Evolutionary conservation across 176 grass and related monocot species (phyloP).

Genomic region (Melocanna baccifera): DNA sequence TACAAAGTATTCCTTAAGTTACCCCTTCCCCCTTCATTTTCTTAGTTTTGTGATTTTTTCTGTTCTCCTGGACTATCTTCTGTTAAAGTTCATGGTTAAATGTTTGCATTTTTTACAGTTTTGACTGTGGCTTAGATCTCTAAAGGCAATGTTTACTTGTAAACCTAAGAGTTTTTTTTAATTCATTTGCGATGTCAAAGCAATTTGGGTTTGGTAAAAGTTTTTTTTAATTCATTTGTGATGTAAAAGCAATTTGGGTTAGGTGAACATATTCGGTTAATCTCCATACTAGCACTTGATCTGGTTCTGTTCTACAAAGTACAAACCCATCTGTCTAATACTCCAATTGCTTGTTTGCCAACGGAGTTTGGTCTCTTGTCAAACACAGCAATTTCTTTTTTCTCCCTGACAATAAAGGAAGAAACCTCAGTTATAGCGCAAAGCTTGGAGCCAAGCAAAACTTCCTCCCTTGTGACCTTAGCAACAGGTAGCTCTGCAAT

Average conservation of each 20-base stretch:
- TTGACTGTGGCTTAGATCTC: not conserved
- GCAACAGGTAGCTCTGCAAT: not conserved
- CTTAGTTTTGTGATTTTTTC: not conserved
- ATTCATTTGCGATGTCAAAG: not conserved
- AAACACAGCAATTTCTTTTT: not conserved
- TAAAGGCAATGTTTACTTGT: not conserved
- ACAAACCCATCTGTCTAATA: not conserved
- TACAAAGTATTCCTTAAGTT: slow-evolving; percentile 14
- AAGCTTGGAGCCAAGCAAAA: not conserved
- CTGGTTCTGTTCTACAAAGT: not conserved
- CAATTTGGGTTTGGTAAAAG: not conserved
- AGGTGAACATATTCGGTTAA: slow-evolving; percentile 2
- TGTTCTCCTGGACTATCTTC: not conserved
- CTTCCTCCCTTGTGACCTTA: slow-evolving; percentile 6
- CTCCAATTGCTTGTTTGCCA: not conserved
- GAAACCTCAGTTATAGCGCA: not conserved
- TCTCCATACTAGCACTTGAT: not conserved
- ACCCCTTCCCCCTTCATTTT: not conserved
- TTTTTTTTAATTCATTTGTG: not conserved
- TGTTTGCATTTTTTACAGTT: not conserved
- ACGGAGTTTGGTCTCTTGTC: not conserved
- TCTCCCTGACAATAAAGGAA: not conserved
- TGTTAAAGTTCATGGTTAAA: not conserved
- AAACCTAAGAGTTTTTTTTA: not conserved
- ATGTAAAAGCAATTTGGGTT: not conserved